Base-by-base conservation (phyloP, 768 basidiomycete genomes). In the Hypholoma fasciculare region DNA sequence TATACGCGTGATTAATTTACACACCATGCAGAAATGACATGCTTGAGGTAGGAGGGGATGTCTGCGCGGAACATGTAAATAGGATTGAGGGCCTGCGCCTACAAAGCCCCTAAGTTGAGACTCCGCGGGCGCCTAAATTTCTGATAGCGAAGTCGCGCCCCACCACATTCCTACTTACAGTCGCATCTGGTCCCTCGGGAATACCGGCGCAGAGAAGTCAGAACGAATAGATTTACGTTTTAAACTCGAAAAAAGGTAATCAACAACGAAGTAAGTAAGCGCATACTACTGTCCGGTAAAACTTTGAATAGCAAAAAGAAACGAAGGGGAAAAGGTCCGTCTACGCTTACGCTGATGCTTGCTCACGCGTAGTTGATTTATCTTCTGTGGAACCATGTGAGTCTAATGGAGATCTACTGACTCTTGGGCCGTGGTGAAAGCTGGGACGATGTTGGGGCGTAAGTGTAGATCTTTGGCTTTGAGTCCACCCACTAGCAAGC, bases 11-110 rank as follows among this genome's bases (percentile, higher is more conserved):
- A n/a, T 39, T 7, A 39, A 8, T 36, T 20, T 47, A 54, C 54
- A 48, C 1, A 39, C 16, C 19, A 19, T 48, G 54, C 23, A 23
- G 55, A 49, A 1, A 44, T 17, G 19, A 82, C 89, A 65, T 63
- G 92, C 92, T 81, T 84, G 83, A 94, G 96, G 3, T 84, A 78
- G 39, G 80, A 74, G 20, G 86, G 86, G 40, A 89, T 70, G 56
- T 94, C 94, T 1, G 23, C 23, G 36, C 86, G 84, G 76, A 95
- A 87, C 61, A 81, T 80, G 71, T 96, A 96, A 23, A 23, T 4
- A 4, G 23, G 23, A 23, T 4, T 23, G 23, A 23, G 23, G 23
- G 23, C 4, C 23, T 23, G 23, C 23, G 23, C 23, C 23, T 23
- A 23, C 23, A 23, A 23, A 23, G 23, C 23, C 23, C 23, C 23